A percentile compares a stretch with the other conserved stretches of the same genome.
Conservation (phyloP, 108 stramenopile species). For the Epithemia pelagica region DNA sequence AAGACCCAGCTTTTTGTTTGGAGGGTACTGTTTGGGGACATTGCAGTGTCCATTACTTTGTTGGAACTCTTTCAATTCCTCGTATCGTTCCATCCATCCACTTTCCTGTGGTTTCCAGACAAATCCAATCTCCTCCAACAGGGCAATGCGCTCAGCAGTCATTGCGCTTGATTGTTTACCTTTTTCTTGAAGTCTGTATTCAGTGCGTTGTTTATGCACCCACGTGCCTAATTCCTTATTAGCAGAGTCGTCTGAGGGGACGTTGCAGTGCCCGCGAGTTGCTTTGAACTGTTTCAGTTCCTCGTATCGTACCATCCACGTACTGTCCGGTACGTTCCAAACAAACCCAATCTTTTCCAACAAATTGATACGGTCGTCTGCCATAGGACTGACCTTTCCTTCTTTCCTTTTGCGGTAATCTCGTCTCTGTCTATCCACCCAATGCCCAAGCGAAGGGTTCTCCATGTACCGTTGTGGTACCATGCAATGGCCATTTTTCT, state of each 20-base stretch:
- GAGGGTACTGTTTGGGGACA: constrained; percentile 46
- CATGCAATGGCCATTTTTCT: constrained; percentile 28
- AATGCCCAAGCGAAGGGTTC: constrained; percentile 26
- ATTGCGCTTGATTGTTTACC: constrained; percentile 23
- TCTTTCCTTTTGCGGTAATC: constrained; percentile 33
- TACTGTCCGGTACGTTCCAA: constrained; percentile 26
- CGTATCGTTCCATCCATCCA: constrained; percentile 26
- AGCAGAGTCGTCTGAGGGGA: constrained; percentile 37
- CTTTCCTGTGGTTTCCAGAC: constrained; percentile 31
- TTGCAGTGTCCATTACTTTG: constrained; percentile 33
- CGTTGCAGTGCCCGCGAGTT: constrained; percentile 35
- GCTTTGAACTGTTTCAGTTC: constrained; percentile 33
- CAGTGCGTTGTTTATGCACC: constrained; percentile 53
- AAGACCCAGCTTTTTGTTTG: constrained; percentile 45
- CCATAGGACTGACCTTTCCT: constrained; percentile 28
- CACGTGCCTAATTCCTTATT: constrained; percentile 50
- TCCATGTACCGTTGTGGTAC: constrained; percentile 20
- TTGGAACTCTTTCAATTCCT: constrained; percentile 30
- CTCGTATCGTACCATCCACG: constrained; percentile 11
- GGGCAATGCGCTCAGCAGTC: constrained; percentile 33
- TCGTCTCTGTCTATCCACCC: constrained; percentile 38
- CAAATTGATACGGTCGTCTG: constrained; percentile 29
- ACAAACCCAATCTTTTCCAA: constrained; percentile 38
- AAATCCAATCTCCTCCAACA: constrained; percentile 36
- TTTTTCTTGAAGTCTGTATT: constrained; percentile 28